Evolutionary conservation across 169 alveolate species (phyloP), one percentile per base, ranked within the genome.

Genomic region (Plasmodium coatneyi): DNA sequence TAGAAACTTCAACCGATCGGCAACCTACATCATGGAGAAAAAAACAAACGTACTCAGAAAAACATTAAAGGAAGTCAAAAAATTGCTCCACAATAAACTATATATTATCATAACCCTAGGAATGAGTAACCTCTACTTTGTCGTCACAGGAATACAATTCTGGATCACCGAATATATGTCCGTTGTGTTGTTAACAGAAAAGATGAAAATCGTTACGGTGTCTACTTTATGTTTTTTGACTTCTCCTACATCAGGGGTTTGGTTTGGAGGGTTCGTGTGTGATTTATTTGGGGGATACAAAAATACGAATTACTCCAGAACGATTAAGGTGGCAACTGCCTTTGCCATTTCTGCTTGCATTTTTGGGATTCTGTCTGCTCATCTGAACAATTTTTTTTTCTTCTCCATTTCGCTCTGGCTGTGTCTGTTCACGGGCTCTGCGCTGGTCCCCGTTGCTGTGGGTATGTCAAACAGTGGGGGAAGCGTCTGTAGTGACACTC

Each of bases 71-170:
- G 92, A 89, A 81, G 93, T 97, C 70, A 92, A 92, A 90, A 56
- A 93, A 83, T 95, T 97, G 41, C 92, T 94, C 72, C 80, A 90
- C 30, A 92, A 93, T 79, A 95, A 87, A 92, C 81, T 95, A 82
- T 92, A 95, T 92, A 82, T 95, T 54, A 76, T 96, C 3, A 78
- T 97, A 94, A 95, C 97, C 39, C 86, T 97, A 71, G 95, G 97
- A 78, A 84, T 97, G 98, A 84, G 97, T 71, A 83, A 92, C 19
- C 82, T 98, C 49, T 98, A 96, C 92, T 98, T 97, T 82, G 97
- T 96, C 4, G 97, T 97, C 39, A 96, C 98, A 0, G 99, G 98
- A 60, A 97, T 98, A 12, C 98, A 97, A 92, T 98, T 95, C 92
- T 98, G 99, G 99, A 96, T 97, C 74, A 98, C 99, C 4, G 97